Base-by-base conservation (phyloP, 2,329 filamentous ascomycete species). In the Geosmithia flava region DNA sequence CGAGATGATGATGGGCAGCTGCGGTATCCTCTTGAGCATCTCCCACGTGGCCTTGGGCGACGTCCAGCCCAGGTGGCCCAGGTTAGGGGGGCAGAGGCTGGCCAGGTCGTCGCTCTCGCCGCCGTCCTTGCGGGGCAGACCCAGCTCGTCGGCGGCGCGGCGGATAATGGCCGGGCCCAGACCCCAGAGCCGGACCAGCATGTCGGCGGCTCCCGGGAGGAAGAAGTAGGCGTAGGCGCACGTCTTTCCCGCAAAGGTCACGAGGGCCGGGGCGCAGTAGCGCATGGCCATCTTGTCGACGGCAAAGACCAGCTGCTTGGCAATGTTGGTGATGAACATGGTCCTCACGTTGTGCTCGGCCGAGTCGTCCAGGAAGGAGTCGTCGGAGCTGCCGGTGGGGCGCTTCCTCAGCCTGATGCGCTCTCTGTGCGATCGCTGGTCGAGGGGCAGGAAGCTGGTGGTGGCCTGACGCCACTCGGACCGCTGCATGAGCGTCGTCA, bases 221-320 rank as follows among this genome's bases (percentile, higher is more conserved):
- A 95, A 96, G 67, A 91, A 93, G 64, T 95, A 95, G 29, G 87
- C 89, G 63, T 94, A 95, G 2, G 90, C 89, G 58, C 86, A 91
- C 3, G 88, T 87, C 65, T 93, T 94, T 51, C 87, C 90, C 48
- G 87, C 88, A 61, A 95, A 95, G 29, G 85, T 84, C 50, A 95
- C 86, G 50, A 89, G 63, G 55, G 80, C 84, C 19, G 71, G 57
- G 1, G 77, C 76, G 3, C 70, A 71, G 50, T 88, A 84, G 45
- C 87, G 79, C 57, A 87, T 70, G 16, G 87, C 89, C 81, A 95
- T 85, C 60, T 88, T 91, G 48, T 93, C 87, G 7, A 95, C 83
- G n/a, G 89, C 85, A 53, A 93, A 85, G 2, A 78, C 74, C 80
- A 95, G 85, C 58, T 95, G 90, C 40, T 83, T 80, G 42, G 88